Evolutionary conservation across 345 rosid genomes (phyloP), one percentile per base, ranked within the genome.

Genomic region (Rhizophora apiculata): DNA sequence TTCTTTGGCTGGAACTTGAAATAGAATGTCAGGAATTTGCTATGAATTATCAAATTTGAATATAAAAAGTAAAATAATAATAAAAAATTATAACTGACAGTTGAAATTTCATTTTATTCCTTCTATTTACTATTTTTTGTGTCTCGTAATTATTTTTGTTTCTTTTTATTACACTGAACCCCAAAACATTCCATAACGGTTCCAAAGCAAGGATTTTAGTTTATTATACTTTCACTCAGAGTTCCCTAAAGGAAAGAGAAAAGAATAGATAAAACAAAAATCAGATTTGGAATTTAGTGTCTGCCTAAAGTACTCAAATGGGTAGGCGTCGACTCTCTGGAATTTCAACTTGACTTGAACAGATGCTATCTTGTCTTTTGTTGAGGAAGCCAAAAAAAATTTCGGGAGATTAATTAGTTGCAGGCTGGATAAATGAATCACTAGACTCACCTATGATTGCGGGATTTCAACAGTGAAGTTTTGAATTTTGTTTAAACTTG

Each of bases 141-240:
- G 9, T 7, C 6, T 7, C 8, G 9, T 6, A 1, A 39, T 11
- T 39, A 11, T 13, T 43, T 13, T 43, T 3, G 3, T 24, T 24
- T 13, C 0, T 43, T 13, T 13, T 43, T 13, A 43, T 15, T 22
- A 2, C 62, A 21, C 52, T 60, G 74, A 70, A 65, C 34, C 34
- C 8, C 62, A 37, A 43, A 66, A 66, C 64, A 55, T 52, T 66
- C 59, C 46, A 24, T 49, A 67, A n/a, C 13, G 3, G 22, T 54
- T 68, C 46, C 64, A 58, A 31, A 62, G 31, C 63, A 63, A 31
- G 34, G 37, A 30, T 60, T 43, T 43, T 15, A 10, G 60, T 26
- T 22, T 55, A 9, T 22, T 16, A 21, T 55, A 4, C 60, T 22
- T 9, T 55, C 6, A 21, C 10, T 24, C 6, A 55, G 60, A 55